Percentiles rank a stretch among this genome's conserved stretches.
Conservation (phyloP, 2,329 filamentous ascomycete species). For the Monascus ruber region DNA sequence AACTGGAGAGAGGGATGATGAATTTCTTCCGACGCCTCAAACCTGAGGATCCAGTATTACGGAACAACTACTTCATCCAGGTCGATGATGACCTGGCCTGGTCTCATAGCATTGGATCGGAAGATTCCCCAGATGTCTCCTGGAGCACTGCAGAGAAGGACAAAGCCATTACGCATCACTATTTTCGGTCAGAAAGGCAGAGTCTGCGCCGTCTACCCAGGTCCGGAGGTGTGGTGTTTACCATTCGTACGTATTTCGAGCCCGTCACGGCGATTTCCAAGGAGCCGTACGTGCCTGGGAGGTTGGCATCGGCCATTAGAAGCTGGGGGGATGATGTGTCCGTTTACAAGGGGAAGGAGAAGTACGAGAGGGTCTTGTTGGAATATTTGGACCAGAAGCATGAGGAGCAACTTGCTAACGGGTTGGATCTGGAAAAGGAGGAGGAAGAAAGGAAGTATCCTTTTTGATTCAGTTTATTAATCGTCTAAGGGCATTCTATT, state of each 20-base stretch:
- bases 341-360: constrained; percentile 65
- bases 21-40: constrained; percentile 66
- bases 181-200: constrained; percentile 67
- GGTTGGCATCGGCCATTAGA: constrained; percentile 64
- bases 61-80: constrained; percentile 83
- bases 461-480: constrained; percentile 22
- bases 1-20: constrained; percentile 66
- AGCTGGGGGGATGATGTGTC: constrained; percentile 73
- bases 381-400: constrained; percentile 68
- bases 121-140: constrained; percentile 53
- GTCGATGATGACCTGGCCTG: constrained; percentile 68
- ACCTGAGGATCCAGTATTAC: constrained; percentile 53
- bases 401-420: constrained; percentile 57
- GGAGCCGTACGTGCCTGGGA: constrained; percentile 66
- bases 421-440: constrained; percentile 51
- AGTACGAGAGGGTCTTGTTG: constrained; percentile 60
- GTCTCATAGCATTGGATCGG: constrained; percentile 63
- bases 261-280: constrained; percentile 55
- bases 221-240: constrained; percentile 55
- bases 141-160: constrained; percentile 71
- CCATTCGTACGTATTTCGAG: constrained; percentile 69
- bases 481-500: too few species aligned
- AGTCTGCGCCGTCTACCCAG: constrained; percentile 51
- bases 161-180: constrained; percentile 59
- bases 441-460: constrained; percentile 53